These are phyloP conservation scores for Aspergillus affinis DNA, from an alignment of 495 filamentous ascomycete species.

Conservation along the genomic window DNA sequence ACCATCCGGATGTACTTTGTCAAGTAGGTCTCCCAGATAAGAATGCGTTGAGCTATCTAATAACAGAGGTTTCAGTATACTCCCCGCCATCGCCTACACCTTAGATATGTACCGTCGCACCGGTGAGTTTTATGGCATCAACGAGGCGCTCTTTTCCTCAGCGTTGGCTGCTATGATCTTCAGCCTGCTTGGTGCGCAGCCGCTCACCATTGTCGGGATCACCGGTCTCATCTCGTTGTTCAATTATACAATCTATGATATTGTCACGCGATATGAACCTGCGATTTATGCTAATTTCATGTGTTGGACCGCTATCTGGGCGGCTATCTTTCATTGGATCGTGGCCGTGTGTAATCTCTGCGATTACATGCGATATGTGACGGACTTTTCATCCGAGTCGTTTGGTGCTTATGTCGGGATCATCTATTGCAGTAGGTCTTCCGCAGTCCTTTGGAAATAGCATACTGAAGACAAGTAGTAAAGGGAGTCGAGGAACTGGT, in stretches of 20 bases:
- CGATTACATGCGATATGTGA: constrained; percentile 71
- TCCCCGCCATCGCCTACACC: constrained; percentile 73
- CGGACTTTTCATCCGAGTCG: constrained; percentile 71
- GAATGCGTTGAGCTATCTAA: neutral
- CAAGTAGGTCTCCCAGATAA: constrained; percentile 49
- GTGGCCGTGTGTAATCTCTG: constrained; percentile 69
- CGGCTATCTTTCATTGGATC: constrained; percentile 67
- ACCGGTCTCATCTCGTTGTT: constrained; percentile 77
- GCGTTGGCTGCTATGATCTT: constrained; percentile 71
- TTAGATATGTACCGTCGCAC: constrained; percentile 75
- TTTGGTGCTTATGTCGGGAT: constrained; percentile 78
- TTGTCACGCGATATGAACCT: constrained; percentile 55
- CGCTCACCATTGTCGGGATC: constrained; percentile 76
- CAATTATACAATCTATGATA: constrained; percentile 76
- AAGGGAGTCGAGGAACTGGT: constrained; percentile 25
- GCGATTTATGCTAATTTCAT: constrained; percentile 71
- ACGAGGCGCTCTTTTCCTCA: constrained; percentile 70
- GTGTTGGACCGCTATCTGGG: constrained; percentile 75
- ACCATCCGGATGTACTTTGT: constrained; percentile 81
- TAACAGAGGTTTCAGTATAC: constrained; percentile 40
- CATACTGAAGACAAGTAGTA: constrained; percentile 40
- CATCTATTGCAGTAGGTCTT: constrained; percentile 67
- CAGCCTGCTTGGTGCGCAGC: constrained; percentile 64
- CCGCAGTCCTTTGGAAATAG: constrained; percentile 68
- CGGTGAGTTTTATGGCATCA: constrained; percentile 67